Base-by-base conservation (phyloP, 2,329 filamentous ascomycete species). In the Penicillium sp. region DNA sequence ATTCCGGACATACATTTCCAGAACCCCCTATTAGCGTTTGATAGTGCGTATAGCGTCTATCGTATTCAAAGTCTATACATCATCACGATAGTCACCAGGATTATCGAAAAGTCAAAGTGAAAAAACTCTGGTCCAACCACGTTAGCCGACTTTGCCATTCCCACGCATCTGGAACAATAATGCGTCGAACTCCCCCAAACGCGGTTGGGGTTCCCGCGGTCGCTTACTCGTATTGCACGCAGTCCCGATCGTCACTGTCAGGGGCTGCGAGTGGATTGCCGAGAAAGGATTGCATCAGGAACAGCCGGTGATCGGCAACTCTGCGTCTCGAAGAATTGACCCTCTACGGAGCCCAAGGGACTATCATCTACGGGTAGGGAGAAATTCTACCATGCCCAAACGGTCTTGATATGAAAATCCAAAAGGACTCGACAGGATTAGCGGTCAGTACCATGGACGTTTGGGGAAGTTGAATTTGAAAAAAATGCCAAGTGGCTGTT, bases 201-300 rank as follows among this genome's bases (percentile, higher is more conserved):
- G 40, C 21, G 45, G 42, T 27, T 27, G 13, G 13, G 36, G 36
- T 40, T 34, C 34, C 34, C 34, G 34, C 34, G n/a, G 46, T 9
- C 11, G 22, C 36, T 40, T 48, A 27, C 24, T 27, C 24, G 24
- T 27, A 16, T 38, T 43, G 50, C 49, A 16, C 49, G 43, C 50
- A 47, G 51, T 47, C 44, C 51, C 47, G 60, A 64, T 63, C 62
- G 54, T 57, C 62, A 56, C 43, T 56, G 49, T 53, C 57, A 61
- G 54, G 60, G 54, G 55, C 24, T 52, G 18, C 43, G 43, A 58
- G 48, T 56, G 36, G 38, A 47, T 2, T 46, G 24, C 43, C 27
- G 24, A n/a, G 13, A 32, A 4, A 22, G 14, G 21, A 24, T 31
- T 18, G 27, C 34, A 36, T 16, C 50, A 53, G 40, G 47, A 40